Evolutionary conservation across 1,284 basidiomycete genomes (phyloP).

Genomic region (Apiotrichum sp.): DNA sequence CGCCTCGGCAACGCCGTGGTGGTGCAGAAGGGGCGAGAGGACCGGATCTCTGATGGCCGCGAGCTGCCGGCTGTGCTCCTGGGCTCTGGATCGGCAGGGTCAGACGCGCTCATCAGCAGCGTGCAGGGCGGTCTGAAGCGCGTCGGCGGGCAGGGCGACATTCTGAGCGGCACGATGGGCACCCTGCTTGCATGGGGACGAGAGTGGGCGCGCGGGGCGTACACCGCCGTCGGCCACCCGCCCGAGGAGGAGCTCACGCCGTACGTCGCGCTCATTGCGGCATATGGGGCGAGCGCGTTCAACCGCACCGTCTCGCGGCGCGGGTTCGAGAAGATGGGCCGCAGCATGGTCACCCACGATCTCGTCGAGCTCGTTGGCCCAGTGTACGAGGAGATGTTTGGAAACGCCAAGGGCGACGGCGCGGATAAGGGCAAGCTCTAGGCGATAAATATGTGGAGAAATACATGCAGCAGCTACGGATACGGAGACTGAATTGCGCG

Average conservation of each 20-base stretch:
- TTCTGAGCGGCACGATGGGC: conserved; percentile 79
- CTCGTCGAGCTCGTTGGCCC: conserved; percentile 70
- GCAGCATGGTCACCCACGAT: conserved; percentile 84
- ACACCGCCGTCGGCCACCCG: conserved; percentile 53
- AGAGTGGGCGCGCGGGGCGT: conserved; percentile 76
- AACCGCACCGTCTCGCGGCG: conserved; percentile 72
- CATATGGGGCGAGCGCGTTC: conserved; percentile 79
- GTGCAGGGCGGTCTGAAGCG: conserved; percentile 73
- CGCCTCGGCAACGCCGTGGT: conserved; percentile 80
- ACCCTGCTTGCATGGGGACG: conserved; percentile 90
- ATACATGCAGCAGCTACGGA: conserved; percentile 1
- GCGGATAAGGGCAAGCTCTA: conserved; percentile 18
- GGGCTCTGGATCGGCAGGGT: conserved; percentile 3
- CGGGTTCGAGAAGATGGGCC: conserved; percentile 68
- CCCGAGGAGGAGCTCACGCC: conserved; percentile 51
- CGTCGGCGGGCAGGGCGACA: conserved; percentile 93
- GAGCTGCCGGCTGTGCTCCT: conserved; percentile 28
- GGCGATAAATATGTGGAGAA: not conserved
- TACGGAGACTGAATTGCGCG: not conserved
- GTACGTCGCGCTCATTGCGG: conserved; percentile 72
- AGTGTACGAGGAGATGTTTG: conserved; percentile 69
- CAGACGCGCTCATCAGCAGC: conserved; percentile 12
- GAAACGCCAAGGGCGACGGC: conserved; percentile 24
- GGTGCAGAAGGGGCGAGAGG: conserved; percentile 78
- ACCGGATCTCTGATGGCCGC: conserved; percentile 49